Conservation (phyloP, 2,329 filamentous ascomycete genomes). For the Pyricularia grisea region DNA sequence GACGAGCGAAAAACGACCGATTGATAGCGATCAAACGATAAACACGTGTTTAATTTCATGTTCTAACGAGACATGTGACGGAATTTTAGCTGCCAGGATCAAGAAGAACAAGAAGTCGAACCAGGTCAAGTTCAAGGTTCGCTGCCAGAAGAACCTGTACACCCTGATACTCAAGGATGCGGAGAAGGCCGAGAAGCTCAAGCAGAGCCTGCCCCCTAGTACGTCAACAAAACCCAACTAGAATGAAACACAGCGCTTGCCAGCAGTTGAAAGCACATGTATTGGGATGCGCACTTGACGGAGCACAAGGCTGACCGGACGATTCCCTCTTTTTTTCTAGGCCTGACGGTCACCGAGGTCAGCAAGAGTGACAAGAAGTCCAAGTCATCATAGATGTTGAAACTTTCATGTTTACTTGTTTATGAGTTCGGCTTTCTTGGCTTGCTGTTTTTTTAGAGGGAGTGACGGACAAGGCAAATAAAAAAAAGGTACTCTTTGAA, state of each 20-base stretch:
- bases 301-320: conserved; percentile 9
- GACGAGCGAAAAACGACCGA: neutral
- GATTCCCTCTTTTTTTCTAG: conserved; percentile 18
- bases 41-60: neutral
- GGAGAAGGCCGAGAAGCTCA: conserved; percentile 99
- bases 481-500: neutral
- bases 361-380: conserved; percentile 50
- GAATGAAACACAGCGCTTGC: neutral
- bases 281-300: neutral
- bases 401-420: conserved; percentile 1
- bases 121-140: conserved; percentile 99
- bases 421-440: neutral
- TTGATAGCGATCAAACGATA: neutral
- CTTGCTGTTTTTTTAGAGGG: neutral
- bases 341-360: conserved; percentile 44
- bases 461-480: neutral
- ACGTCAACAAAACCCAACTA: conserved; percentile 30
- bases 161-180: conserved; percentile 96
- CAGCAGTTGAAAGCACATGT: neutral
- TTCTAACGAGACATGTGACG: conserved; percentile 9
- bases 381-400: conserved; percentile 25
- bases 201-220: conserved; percentile 98
- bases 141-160: conserved; percentile 94
- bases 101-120: conserved; percentile 89
- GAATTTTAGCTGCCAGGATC: conserved; percentile 67